Base-by-base conservation (phyloP, 2,329 filamentous ascomycete genomes). In the Cladosporium colombiae region DNA sequence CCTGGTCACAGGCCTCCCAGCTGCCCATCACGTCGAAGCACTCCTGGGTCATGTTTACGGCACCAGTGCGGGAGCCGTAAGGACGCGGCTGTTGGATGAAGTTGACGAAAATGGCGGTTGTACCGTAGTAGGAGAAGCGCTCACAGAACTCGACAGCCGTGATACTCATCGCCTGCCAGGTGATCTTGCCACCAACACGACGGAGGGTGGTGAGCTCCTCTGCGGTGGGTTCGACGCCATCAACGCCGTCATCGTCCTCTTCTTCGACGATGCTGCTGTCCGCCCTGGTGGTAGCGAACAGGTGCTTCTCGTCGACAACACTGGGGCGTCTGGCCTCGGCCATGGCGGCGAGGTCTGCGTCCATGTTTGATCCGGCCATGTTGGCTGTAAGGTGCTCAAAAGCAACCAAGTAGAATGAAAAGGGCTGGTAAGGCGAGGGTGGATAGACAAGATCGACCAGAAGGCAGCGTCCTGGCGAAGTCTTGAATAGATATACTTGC, bases 71-170 rank as follows among this genome's bases (percentile, higher is more conserved):
- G 13, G 79, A 75, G 66, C 72, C 71, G 40, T 67, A 71, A 1
- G 74, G 74, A 16, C 70, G 68, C 25, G 69, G 69, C 56, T 74
- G 73, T 62, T 76, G 73, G 65, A 83, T 82, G 73, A 82, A 83
- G 69, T 83, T 83, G 69, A 82, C 80, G 66, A 83, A 82, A 16
- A 81, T 79, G 0, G 80, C 81, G 0, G 79, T 80, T 0, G 82
- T 75, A 7, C 74, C 74, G 66, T 76, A 76, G 70, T 74, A 84
- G n/a, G 78, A 78, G 74, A 82, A 82, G 13, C 81, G 74, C 72
- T 83, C 82, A 74, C 79, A 81, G 5, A 83, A 77, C 70, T 83
- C 81, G 67, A 83, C 80, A 64, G 82, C 73, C 31, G 81, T 81
- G 61, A 84, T 77, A 13, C 81, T 73, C 70, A 80, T 81, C 13